Conservation (phyloP, 148 eudicot genomes). For the Gaultheria prostrata region DNA sequence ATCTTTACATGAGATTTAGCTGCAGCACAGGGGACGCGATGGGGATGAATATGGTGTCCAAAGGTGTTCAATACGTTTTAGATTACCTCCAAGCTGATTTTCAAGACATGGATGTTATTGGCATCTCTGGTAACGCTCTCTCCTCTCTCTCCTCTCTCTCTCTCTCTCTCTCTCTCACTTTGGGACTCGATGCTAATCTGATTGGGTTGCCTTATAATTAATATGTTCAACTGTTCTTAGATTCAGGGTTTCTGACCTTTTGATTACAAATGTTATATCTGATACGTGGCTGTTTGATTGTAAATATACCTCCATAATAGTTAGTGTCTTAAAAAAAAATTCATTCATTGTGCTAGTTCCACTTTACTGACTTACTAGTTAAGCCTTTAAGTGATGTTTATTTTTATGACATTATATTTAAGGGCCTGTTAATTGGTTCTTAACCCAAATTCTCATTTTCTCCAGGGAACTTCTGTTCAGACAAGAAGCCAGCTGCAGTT, state of each 20-base stretch:
- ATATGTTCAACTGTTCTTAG: neutral
- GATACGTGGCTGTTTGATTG: neutral
- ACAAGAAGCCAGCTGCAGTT: conserved; percentile 64
- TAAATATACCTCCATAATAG: neutral
- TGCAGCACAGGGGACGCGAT: conserved; percentile 43
- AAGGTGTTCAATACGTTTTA: conserved; percentile 44
- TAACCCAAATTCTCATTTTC: neutral
- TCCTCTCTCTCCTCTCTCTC: neutral
- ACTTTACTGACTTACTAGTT: neutral
- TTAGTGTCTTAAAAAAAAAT: neutral
- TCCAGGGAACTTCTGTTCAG: conserved; percentile 61
- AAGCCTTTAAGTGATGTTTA: neutral
- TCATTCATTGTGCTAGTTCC: neutral
- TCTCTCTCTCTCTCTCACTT: neutral
- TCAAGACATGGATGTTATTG: conserved; percentile 44
- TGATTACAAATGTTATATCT: neutral
- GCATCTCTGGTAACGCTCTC: conserved; percentile 32
- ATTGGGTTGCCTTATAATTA: neutral
- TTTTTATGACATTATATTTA: neutral
- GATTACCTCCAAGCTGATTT: conserved; percentile 37
- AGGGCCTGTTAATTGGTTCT: neutral
- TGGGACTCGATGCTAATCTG: neutral
- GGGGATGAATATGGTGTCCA: conserved; percentile 54
- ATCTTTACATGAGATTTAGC: conserved; percentile 34
- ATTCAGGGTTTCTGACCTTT: neutral